These are phyloP conservation scores for Candolleomyces eurysporus DNA, from an alignment of 768 basidiomycete genomes.

Conservation along the genomic window DNA sequence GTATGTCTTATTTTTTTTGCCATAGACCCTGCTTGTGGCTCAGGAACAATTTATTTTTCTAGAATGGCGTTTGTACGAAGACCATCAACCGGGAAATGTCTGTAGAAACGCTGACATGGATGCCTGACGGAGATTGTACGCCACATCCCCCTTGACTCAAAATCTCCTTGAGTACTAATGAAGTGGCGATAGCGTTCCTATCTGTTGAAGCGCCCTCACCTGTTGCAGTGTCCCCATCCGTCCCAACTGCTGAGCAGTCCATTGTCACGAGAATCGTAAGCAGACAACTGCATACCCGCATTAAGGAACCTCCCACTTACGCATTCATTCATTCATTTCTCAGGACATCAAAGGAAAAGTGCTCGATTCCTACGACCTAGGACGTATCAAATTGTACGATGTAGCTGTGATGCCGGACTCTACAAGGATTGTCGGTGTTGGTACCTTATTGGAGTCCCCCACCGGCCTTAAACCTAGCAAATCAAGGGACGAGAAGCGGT, in stretches of 20 bases:
- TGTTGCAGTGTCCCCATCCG: too few relatives aligned
- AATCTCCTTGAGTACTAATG: too few relatives aligned
- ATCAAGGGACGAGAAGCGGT: conserved; percentile 69
- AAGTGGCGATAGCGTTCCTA: conserved; percentile 50
- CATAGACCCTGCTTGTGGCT: too few relatives aligned
- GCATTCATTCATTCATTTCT: not conserved
- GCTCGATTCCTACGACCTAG: conserved; percentile 52
- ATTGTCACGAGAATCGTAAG: conserved; percentile 59
- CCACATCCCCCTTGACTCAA: not conserved
- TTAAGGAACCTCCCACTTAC: conserved; percentile 14
- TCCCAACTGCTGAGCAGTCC: conserved; percentile 42
- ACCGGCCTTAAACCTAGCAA: conserved; percentile 66
- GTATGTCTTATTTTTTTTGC: too few relatives aligned
- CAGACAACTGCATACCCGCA: not conserved
- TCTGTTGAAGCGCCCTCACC: conserved; percentile 37
- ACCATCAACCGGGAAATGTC: not conserved
- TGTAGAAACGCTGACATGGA: conserved; percentile 55
- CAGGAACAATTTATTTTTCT: too few relatives aligned
- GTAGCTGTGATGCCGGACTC: conserved; percentile 69
- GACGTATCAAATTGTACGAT: conserved; percentile 64
- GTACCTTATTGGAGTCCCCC: conserved; percentile 61
- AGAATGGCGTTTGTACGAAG: too few relatives aligned
- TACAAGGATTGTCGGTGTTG: conserved; percentile 64
- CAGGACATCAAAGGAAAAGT: conserved; percentile 3
- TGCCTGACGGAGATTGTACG: conserved; percentile 59